Evolutionary conservation across 495 filamentous ascomycete species (phyloP), one percentile per base, ranked within the genome.

Genomic region (Wilcoxina mikolae): DNA sequence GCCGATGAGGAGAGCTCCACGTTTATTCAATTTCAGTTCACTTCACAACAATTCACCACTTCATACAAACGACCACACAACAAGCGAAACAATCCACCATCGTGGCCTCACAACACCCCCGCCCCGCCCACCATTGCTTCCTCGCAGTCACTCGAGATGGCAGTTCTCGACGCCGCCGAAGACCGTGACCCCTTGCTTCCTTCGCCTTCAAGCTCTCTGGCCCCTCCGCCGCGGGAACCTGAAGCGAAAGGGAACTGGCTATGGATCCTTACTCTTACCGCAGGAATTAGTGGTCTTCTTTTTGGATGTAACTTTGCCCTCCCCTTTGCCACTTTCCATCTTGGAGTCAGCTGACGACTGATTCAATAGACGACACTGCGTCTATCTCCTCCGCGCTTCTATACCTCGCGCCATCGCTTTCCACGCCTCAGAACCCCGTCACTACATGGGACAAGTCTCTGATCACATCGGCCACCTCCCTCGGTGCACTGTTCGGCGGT

Each of bases 371-470:
- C 58, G 78, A 81, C 62, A 95, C 89, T 18, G 89, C 89, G 39
- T 88, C 46, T 12, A 91, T 95, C 39, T 91, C 85, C 22, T 82
- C 86, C 0, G 91, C 86, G 0, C 74, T 95, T 27, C 82, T 95
- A 33, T 85, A 84, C 2, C 78, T 94, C 58, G 76, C 75, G 42
- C 74, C 76, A 1, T 82, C 85, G 53, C 78, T 94, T n/a, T 88
- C 85, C 4, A 59, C 61, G 1, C 61, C 61, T 2, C 53, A 53
- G 24, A 31, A 55, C 22, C 49, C 61, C 0, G 55, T 65, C 17
- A 64, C 62, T 4, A 43, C 39, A 7, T 49, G 45, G 45, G 45
- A 49, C 27, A 93, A 91, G 58, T 84, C 83, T 22, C 68, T 93
- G 23, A 84, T 95, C 56, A 93, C 88, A 0, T 85, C 86, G 2